phyloP scores from a whole-genome alignment of 306 rosid species.

The Fragaria vesca region DNA sequence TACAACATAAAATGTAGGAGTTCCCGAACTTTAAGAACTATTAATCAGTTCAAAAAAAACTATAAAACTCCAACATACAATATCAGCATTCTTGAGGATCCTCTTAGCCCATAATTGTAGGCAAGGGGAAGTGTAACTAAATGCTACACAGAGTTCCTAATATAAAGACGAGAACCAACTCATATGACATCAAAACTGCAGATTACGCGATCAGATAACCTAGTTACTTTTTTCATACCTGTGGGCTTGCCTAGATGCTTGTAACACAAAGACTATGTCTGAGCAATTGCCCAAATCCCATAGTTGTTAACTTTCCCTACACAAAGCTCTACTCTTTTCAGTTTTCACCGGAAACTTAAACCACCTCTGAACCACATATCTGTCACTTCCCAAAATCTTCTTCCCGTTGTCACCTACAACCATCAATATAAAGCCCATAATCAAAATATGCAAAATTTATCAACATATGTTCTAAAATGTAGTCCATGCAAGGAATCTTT shows the following conservation, averaged over 20 bases:
- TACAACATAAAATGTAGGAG: conserved; percentile 17
- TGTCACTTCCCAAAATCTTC: background rate
- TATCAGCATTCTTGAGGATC: conserved; percentile 31
- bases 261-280: background rate
- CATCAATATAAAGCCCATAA: background rate
- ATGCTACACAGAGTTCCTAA: background rate
- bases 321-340: background rate
- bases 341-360: background rate
- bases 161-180: background rate
- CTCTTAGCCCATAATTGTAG: conserved; percentile 23
- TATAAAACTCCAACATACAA: conserved; percentile 28
- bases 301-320: background rate
- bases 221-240: background rate
- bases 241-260: background rate
- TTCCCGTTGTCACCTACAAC: background rate
- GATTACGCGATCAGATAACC: background rate
- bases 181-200: background rate
- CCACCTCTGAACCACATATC: background rate
- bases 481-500: background rate
- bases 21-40: conserved; percentile 37
- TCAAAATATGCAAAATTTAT: background rate
- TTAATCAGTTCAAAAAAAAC: conserved; percentile 25
- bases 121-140: conserved; percentile 11
- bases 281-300: background rate
- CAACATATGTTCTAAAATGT: background rate